Evolutionary conservation across 2,329 filamentous ascomycete genomes (phyloP).

Genomic region (Fusarium longipes): DNA sequence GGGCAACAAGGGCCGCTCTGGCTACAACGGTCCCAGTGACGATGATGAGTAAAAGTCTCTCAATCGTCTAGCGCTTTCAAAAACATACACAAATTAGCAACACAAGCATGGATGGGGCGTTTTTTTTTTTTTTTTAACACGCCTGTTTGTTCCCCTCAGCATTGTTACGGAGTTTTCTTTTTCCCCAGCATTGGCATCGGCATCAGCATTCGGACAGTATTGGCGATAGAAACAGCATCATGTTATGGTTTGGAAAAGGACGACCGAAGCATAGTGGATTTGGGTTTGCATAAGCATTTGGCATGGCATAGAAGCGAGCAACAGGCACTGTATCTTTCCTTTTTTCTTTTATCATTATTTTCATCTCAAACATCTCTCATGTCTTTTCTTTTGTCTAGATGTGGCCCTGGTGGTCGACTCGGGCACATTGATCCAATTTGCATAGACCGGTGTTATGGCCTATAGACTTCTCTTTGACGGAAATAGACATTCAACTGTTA

Average conservation of each 20-base stretch:
- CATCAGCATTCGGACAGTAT: conserved; percentile 5
- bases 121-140: conserved; percentile 27
- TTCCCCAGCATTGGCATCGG: conserved; percentile 11
- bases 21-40: conserved; percentile 55
- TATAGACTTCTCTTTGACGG: conserved; percentile 27
- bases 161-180: conserved; percentile 34
- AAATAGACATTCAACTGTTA: conserved; percentile 19
- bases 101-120: conserved; percentile 41
- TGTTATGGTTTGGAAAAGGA: conserved; percentile 27
- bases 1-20: conserved; percentile 55
- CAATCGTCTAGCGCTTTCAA: neutral
- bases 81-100: conserved; percentile 19
- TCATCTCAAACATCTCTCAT: neutral
- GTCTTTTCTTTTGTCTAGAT: conserved; percentile 23
- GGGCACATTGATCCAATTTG: conserved; percentile 11
- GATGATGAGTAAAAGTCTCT: conserved; percentile 46
- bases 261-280: conserved; percentile 4
- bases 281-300: conserved; percentile 16
- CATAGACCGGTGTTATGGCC: conserved; percentile 33
- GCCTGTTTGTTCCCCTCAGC: conserved; percentile 22
- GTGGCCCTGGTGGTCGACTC: conserved; percentile 31
- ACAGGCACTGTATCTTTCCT: conserved; percentile 27
- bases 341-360: conserved; percentile 15
- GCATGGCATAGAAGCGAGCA: conserved; percentile 24
- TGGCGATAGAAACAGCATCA: conserved; percentile 18